Evolutionary conservation across 495 filamentous ascomycete genomes (phyloP), one percentile per base, ranked within the genome.

Genomic region (Patellaria atrata): DNA sequence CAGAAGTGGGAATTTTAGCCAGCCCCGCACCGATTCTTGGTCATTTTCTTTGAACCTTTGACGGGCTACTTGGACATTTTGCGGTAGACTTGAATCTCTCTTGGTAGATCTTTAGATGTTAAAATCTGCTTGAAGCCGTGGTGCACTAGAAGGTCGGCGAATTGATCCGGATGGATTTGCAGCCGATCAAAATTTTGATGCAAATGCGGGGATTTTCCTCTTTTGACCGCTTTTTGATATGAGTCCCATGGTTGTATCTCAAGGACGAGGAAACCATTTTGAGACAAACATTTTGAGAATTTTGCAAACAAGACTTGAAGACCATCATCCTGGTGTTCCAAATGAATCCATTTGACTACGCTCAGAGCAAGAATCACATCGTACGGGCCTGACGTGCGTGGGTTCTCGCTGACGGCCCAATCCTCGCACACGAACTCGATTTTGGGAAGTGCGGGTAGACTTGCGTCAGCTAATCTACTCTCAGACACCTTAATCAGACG

Each of bases 261-360:
- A 16, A 62, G 17, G 21, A 62, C 48, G 18, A 62, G 41, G 33
- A 50, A 39, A 12, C 58, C 59, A 30, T 47, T 49, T 9, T 38
- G 35, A 17, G 23, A 30, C n/a, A 59, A 37, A 8, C 47, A 47
- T 19, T 28, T 24, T 20, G 28, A 27, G 27, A 49, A 53, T 24
- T 54, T 56, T 7, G 11, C 16, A 17, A 61, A 59, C 28, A 59
- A 60, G 2, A 6, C 16, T 11, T 40, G 28, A 16, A 59, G 38
- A 12, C 58, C 54, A 34, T 27, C 1, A 18, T 61, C 59, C 2
- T 37, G 42, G 24, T 49, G 42, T 17, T 52, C 41, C 17, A 61
- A 44, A 29, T 62, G 59, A 11, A 62, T 46, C 58, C 58, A 62
- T 24, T 61, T 61, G 30, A 59, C 41, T 42, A 62, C 52, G 15